Conservation (phyloP, 2,329 filamentous ascomycete species). For the Epichloe uncinata region DNA sequence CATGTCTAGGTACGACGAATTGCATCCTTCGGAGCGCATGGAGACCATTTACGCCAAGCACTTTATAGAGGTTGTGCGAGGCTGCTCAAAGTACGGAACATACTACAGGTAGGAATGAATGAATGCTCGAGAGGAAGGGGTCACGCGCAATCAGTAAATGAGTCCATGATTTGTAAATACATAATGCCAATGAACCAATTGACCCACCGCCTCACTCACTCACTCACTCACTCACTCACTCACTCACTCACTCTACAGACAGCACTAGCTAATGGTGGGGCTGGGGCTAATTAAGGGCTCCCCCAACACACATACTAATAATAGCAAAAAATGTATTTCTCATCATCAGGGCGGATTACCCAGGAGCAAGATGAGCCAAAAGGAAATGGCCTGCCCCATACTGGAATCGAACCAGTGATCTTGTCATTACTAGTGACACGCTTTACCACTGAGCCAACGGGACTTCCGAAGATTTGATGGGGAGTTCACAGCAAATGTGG, state of each 20-base stretch:
- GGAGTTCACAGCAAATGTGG: background rate
- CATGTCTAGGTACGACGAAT: slow-evolving; percentile 41
- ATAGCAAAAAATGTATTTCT: too few species aligned
- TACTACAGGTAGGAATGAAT: slow-evolving; percentile 10
- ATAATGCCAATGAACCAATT: too few species aligned
- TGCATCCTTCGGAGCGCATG: slow-evolving; percentile 58
- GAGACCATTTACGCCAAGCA: slow-evolving; percentile 26
- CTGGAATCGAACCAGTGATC: slow-evolving; percentile 23
- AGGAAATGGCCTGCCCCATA: slow-evolving; percentile 13
- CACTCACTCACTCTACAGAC: too few species aligned
- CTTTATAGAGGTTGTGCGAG: slow-evolving; percentile 27
- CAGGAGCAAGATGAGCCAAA: background rate
- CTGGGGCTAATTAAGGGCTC: too few species aligned
- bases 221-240: too few species aligned
- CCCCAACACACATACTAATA: too few species aligned
- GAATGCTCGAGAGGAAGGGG: background rate
- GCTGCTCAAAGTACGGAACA: slow-evolving; percentile 27
- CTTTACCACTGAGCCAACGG: slow-evolving; percentile 24
- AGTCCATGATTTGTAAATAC: background rate
- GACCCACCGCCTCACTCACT: too few species aligned
- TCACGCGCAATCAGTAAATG: background rate
- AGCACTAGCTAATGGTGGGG: too few species aligned
- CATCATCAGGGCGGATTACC: background rate
- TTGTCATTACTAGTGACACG: slow-evolving; percentile 25
- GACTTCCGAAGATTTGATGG: slow-evolving; percentile 7